Conservation (phyloP, 352 stramenopile genomes). For the Pythium utonaiense region DNA sequence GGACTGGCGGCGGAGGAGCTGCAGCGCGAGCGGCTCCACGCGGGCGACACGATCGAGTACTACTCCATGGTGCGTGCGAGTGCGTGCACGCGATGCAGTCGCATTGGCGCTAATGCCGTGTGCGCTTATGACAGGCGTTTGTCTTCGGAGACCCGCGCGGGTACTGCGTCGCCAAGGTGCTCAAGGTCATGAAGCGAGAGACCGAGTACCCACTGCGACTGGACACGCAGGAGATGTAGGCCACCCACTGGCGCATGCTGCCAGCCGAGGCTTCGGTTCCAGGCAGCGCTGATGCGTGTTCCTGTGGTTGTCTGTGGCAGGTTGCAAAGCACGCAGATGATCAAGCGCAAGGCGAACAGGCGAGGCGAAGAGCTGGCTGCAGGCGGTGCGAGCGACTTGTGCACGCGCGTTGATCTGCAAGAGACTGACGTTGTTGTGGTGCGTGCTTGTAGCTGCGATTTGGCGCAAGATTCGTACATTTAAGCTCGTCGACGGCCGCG, state of each 20-base stretch:
- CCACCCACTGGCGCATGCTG: not conserved
- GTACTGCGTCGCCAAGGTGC: conserved; percentile 58
- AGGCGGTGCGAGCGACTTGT: conserved; percentile 39
- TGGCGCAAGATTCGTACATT: conserved; percentile 80
- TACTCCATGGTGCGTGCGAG: conserved; percentile 52
- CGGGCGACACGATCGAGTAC: conserved; percentile 77
- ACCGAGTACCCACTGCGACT: conserved; percentile 55
- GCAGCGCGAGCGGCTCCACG: conserved; percentile 49
- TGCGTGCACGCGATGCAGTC: conserved; percentile 8
- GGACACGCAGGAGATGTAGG: conserved; percentile 73
- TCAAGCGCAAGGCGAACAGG: conserved; percentile 61
- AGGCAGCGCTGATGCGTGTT: too few relatives aligned
- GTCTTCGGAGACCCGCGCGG: conserved; percentile 63
- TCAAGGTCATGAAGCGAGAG: conserved; percentile 41
- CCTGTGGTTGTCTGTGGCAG: conserved; percentile 23
- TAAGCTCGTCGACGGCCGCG: conserved; percentile 50
- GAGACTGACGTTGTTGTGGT: conserved; percentile 3
- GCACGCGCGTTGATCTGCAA: too few relatives aligned
- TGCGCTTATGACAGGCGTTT: conserved; percentile 39
- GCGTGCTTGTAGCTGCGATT: conserved; percentile 37
- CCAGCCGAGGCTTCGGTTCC: too few relatives aligned
- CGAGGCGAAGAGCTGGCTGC: conserved; percentile 44
- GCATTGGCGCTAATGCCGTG: not conserved
- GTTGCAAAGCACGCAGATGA: conserved; percentile 61
- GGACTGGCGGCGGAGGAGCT: conserved; percentile 59